Conservation (phyloP, 2,329 filamentous ascomycete species). For the Neurospora sp. region DNA sequence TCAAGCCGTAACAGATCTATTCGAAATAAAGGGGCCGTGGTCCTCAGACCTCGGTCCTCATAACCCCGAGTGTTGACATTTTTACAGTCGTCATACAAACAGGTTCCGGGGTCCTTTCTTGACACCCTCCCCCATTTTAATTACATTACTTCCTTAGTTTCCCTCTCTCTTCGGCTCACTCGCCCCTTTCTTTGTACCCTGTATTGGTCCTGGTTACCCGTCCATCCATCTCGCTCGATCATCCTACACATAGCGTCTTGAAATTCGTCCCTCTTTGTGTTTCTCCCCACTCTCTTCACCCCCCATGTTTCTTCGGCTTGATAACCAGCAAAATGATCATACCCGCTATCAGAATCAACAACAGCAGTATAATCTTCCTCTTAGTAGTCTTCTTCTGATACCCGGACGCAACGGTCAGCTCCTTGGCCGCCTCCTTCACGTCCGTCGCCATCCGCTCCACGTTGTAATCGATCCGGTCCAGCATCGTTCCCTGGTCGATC, state of each 20-base stretch:
- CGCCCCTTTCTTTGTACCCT: background rate
- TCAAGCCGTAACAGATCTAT: background rate
- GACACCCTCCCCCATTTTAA: background rate
- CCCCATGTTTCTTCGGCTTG: slow-evolving; percentile 55
- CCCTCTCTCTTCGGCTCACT: background rate
- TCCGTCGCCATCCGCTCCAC: slow-evolving; percentile 92
- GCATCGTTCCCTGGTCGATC: slow-evolving; percentile 81
- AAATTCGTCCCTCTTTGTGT: background rate
- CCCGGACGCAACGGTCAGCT: slow-evolving; percentile 76
- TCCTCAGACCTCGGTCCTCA: background rate
- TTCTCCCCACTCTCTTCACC: background rate
- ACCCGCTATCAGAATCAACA: slow-evolving; percentile 73
- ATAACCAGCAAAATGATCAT: slow-evolving; percentile 76
- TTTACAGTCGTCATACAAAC: background rate
- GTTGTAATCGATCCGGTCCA: slow-evolving; percentile 96
- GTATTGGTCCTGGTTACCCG: background rate
- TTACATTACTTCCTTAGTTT: background rate
- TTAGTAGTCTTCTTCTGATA: slow-evolving; percentile 87
- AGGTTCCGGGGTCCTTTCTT: background rate
- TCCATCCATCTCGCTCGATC: background rate
- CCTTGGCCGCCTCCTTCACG: slow-evolving; percentile 86
- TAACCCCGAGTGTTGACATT: background rate
- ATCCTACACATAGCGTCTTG: background rate
- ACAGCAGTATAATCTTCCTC: slow-evolving; percentile 83
- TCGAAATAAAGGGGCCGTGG: background rate